These are phyloP conservation scores for Dactylis glomerata DNA, from an alignment of 176 grass and related monocot species.

Conservation along the genomic window DNA sequence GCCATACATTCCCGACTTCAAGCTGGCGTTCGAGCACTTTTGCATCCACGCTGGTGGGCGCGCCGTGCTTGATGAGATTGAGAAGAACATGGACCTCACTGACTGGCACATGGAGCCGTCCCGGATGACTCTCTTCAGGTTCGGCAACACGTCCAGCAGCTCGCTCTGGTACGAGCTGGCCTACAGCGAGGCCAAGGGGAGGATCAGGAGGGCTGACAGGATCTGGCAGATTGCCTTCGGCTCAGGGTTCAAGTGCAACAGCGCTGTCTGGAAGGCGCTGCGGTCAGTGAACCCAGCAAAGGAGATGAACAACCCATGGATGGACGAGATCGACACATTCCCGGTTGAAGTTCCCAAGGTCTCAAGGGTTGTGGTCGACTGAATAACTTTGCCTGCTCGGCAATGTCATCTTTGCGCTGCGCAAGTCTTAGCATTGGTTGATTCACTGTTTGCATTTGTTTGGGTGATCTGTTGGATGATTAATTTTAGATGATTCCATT, in stretches of 20 bases:
- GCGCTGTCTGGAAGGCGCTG: conserved; percentile 75
- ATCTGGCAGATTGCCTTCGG: conserved; percentile 94
- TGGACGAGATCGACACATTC: conserved; percentile 76
- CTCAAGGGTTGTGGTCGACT: conserved; percentile 21
- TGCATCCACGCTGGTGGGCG: conserved; percentile 84
- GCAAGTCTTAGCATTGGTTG: neutral
- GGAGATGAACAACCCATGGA: conserved; percentile 88
- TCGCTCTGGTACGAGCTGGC: conserved; percentile 88
- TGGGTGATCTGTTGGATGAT: conserved; percentile 11
- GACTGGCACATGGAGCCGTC: conserved; percentile 97
- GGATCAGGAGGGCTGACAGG: conserved; percentile 57
- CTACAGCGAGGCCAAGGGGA: conserved; percentile 79
- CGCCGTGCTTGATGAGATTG: conserved; percentile 76
- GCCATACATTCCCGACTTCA: conserved; percentile 89
- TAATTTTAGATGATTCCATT: conserved; percentile 4
- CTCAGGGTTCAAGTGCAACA: conserved; percentile 93
- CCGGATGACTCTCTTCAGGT: conserved; percentile 77
- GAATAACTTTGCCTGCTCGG: neutral
- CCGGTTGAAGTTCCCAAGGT: conserved; percentile 63
- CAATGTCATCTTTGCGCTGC: neutral
- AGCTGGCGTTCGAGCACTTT: conserved; percentile 87
- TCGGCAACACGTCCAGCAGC: conserved; percentile 92
- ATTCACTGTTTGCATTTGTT: conserved; percentile 14
- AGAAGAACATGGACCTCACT: conserved; percentile 69
- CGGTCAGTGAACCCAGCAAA: conserved; percentile 53